phyloP scores from a whole-genome alignment of 768 basidiomycete genomes.

The Crucibulum laeve region DNA sequence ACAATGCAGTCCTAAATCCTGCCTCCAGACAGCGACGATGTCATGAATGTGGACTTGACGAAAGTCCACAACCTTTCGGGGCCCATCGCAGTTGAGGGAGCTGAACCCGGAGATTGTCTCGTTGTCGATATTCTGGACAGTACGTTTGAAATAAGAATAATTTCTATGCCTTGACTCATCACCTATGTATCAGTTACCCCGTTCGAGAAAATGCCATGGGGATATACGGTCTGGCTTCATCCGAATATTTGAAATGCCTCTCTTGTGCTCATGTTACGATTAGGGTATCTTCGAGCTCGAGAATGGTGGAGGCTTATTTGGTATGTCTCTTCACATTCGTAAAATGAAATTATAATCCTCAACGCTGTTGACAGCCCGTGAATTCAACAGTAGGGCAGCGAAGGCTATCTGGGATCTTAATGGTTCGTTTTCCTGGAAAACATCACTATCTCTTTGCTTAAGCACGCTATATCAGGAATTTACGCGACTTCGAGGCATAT shows the following conservation, averaged over 20 bases:
- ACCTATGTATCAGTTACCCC: slow-evolving; percentile 48
- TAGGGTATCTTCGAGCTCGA: slow-evolving; percentile 72
- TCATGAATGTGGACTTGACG: slow-evolving; percentile 59
- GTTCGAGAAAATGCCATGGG: slow-evolving; percentile 79
- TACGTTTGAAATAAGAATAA: slow-evolving; percentile 17
- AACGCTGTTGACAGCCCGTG: slow-evolving; percentile 34
- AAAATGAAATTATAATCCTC: neutral
- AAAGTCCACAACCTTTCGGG: slow-evolving; percentile 75
- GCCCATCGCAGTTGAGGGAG: slow-evolving; percentile 69
- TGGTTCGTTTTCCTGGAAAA: slow-evolving; percentile 26
- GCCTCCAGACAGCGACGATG: slow-evolving; percentile 55
- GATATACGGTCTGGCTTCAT: slow-evolving; percentile 51
- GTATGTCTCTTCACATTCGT: slow-evolving; percentile 20
- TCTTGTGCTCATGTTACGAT: neutral
- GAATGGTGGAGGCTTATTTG: slow-evolving; percentile 72
- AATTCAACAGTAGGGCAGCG: slow-evolving; percentile 66
- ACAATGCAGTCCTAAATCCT: neutral
- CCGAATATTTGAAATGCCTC: neutral
- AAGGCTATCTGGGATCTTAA: slow-evolving; percentile 84
- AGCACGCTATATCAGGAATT: slow-evolving; percentile 40
- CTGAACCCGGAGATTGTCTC: slow-evolving; percentile 75
- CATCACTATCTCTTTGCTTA: neutral
- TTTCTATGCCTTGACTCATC: neutral
- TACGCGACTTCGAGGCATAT: slow-evolving; percentile 75
- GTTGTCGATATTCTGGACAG: slow-evolving; percentile 80